Conservation (phyloP, 1,284 basidiomycete species). For the Coniferiporia weirii region DNA sequence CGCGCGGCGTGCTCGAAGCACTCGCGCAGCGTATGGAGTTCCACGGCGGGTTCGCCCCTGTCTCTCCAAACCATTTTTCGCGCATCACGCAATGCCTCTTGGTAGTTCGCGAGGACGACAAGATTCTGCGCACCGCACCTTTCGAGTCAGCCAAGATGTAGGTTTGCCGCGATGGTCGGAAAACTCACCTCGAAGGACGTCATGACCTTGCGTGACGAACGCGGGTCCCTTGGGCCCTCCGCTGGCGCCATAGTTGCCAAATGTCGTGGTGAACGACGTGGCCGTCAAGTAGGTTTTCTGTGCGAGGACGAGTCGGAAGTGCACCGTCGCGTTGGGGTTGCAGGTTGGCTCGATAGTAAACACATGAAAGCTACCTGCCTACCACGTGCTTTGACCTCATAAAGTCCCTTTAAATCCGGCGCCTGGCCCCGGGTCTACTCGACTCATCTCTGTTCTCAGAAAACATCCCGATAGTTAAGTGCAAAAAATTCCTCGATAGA, state of each 20-base stretch:
- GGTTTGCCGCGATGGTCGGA: not conserved
- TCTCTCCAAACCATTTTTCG: slow-evolving; percentile 81
- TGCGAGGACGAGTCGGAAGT: not conserved
- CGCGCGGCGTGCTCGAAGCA: slow-evolving; percentile 70
- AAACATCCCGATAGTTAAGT: too few species aligned
- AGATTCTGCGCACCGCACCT: slow-evolving; percentile 45
- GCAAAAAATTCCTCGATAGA: too few species aligned
- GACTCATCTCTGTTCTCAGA: too few species aligned
- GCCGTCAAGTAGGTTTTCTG: not conserved
- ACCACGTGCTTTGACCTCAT: not conserved
- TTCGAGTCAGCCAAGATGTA: not conserved
- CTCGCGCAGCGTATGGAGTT: slow-evolving; percentile 62
- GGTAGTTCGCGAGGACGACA: slow-evolving; percentile 74
- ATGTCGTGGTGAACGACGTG: not conserved
- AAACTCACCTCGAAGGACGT: slow-evolving; percentile 15
- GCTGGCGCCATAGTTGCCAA: not conserved
- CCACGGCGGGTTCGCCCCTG: slow-evolving; percentile 68
- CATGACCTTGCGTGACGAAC: slow-evolving; percentile 11
- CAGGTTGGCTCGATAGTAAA: not conserved
- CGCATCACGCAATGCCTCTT: slow-evolving; percentile 63
- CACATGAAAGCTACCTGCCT: not conserved
- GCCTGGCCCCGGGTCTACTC: too few species aligned
- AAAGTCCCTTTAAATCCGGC: too few species aligned
- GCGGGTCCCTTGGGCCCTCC: not conserved
- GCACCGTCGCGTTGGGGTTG: not conserved